Percentiles rank a stretch among this genome's conserved stretches.
Conservation (phyloP, 768 basidiomycete genomes). For the Ramaria sp. region DNA sequence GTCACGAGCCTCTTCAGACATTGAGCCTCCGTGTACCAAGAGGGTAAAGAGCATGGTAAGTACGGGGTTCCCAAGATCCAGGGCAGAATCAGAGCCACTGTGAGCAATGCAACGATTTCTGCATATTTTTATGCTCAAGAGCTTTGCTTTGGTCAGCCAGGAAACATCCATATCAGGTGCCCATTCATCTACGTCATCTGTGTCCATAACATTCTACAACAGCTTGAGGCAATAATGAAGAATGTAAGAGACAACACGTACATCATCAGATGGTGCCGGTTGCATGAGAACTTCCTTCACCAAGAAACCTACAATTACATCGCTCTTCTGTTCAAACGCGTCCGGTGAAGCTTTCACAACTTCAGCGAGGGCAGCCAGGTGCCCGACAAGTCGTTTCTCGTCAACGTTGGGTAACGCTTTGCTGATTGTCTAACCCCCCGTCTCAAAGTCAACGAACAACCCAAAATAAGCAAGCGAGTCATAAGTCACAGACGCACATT, state of each 20-base stretch:
- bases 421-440: constrained; percentile 41
- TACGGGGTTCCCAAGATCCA: constrained; percentile 63
- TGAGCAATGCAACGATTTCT: constrained; percentile 72
- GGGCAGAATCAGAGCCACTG: constrained; percentile 41
- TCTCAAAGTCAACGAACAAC: not conserved
- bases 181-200: constrained; percentile 58
- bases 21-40: constrained; percentile 57
- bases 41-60: constrained; percentile 65
- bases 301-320: constrained; percentile 60
- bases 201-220: constrained; percentile 47
- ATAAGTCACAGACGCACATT: constrained; percentile 36
- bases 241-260: constrained; percentile 21
- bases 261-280: constrained; percentile 33
- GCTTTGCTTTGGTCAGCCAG: constrained; percentile 50
- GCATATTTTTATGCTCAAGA: constrained; percentile 70
- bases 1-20: constrained; percentile 41
- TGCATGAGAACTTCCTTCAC: constrained; percentile 61
- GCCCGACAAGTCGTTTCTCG: constrained; percentile 43
- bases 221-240: not conserved
- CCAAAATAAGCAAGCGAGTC: not conserved
- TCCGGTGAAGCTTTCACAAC: constrained; percentile 56
- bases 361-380: constrained; percentile 63
- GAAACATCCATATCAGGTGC: constrained; percentile 52
- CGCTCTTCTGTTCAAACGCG: constrained; percentile 71
- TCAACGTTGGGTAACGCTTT: constrained; percentile 35